phyloP scores from a whole-genome alignment of 768 basidiomycete species.

The Imleria badia region DNA sequence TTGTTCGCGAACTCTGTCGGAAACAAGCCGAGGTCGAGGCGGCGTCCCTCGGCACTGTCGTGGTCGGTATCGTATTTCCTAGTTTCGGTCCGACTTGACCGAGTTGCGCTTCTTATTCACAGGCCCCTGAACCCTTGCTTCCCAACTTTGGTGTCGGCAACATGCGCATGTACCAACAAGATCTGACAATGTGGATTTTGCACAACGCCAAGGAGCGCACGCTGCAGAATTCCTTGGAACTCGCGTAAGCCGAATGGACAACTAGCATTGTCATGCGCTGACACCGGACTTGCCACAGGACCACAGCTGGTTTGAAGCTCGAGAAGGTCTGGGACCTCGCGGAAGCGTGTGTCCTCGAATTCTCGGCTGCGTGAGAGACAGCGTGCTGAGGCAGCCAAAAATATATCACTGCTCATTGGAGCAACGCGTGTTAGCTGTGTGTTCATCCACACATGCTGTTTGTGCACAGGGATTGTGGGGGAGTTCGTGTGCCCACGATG shows the following conservation, averaged over 20 bases:
- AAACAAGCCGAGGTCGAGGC: constrained; percentile 13
- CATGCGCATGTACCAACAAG: constrained; percentile 29
- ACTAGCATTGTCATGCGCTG: not conserved
- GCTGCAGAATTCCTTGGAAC: constrained; percentile 24
- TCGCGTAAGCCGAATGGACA: constrained; percentile 24
- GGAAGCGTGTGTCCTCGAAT: constrained; percentile 27
- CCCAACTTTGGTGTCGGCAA: constrained; percentile 34
- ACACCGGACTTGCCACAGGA: constrained; percentile 12
- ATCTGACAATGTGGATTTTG: constrained; percentile 30
- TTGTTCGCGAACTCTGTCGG: constrained; percentile 18
- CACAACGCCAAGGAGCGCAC: constrained; percentile 36
- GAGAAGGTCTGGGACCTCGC: constrained; percentile 34
- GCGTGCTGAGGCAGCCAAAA: not conserved
- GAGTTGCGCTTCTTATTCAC: not conserved
- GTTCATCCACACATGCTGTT: constrained; percentile 16
- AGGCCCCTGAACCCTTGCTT: constrained; percentile 36
- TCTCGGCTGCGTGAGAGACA: constrained; percentile 17
- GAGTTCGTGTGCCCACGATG: not conserved
- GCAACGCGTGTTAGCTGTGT: constrained; percentile 2
- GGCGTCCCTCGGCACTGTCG: constrained; percentile 6
- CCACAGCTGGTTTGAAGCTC: constrained; percentile 26
- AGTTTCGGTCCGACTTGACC: not conserved
- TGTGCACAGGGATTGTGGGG: not conserved
- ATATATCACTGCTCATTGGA: not conserved
- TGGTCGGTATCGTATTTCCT: constrained; percentile 16